Conservation (phyloP, 2,329 filamentous ascomycete genomes). For the Thelonectria blattea region DNA sequence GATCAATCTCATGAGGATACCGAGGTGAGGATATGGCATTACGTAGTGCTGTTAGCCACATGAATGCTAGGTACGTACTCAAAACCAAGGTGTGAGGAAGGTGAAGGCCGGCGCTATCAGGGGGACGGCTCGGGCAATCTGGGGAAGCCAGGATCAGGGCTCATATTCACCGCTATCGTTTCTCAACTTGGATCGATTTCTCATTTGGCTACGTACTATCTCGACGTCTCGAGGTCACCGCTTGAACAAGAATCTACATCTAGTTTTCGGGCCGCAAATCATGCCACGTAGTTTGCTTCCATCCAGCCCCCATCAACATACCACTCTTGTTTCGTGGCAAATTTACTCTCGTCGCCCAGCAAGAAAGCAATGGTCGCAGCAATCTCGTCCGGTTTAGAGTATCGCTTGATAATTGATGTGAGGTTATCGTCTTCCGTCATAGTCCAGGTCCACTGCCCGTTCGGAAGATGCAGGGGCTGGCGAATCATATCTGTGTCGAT, state of each 20-base stretch:
- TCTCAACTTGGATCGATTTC: no score
- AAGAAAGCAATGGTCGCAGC: slow-evolving; percentile 41
- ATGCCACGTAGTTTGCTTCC: slow-evolving; percentile 34
- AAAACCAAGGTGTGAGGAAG: no score
- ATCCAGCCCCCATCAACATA: slow-evolving; percentile 42
- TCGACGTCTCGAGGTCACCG: no score
- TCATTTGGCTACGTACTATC: no score
- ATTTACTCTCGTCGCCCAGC: slow-evolving; percentile 41
- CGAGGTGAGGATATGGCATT: no score
- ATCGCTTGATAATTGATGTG: slow-evolving; percentile 38
- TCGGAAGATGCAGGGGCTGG: slow-evolving; percentile 35
- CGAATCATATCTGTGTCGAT: slow-evolving; percentile 41
- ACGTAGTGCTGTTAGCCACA: no score
- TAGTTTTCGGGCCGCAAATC: not conserved
- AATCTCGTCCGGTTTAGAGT: slow-evolving; percentile 39
- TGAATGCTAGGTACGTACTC: no score
- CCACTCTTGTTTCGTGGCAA: slow-evolving; percentile 39
- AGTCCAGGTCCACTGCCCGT: slow-evolving; percentile 33
- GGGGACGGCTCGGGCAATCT: no score
- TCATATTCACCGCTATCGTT: no score
- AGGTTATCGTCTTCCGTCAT: slow-evolving; percentile 35
- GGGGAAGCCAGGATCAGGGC: no score
- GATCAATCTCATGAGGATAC: no score
- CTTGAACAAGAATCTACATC: not conserved
- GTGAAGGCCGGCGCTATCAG: no score